Conservation (phyloP, 2,329 filamentous ascomycete genomes). For the Colletotrichum sp. region DNA sequence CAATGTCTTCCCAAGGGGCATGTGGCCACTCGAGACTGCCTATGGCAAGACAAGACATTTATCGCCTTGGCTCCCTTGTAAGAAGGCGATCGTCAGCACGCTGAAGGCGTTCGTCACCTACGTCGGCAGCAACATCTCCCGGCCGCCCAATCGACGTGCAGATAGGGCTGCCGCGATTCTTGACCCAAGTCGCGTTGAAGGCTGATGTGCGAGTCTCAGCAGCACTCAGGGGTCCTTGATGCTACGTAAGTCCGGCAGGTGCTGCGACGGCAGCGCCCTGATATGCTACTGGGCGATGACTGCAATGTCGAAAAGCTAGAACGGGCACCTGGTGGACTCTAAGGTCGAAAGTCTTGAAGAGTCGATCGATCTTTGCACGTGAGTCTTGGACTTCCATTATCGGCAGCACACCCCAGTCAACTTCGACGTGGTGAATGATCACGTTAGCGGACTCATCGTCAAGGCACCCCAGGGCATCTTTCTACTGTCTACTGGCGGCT, state of each 20-base stretch:
- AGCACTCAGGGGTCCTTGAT: not conserved
- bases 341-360: not conserved
- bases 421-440: not conserved
- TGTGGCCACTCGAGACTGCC: not conserved
- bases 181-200: not conserved
- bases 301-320: not conserved
- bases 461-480: not conserved
- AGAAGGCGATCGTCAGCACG: not conserved
- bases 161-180: not conserved
- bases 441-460: not conserved
- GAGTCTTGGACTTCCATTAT: not conserved
- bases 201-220: not conserved
- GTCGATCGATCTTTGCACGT: not conserved
- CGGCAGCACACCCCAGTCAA: not conserved
- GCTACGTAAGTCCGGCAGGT: not conserved
- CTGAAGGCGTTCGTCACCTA: not conserved
- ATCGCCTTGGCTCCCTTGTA: not conserved
- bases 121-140: not conserved
- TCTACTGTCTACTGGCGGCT: not conserved
- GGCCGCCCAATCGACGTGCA: not conserved
- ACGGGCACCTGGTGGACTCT: not conserved
- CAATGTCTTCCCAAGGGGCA: not conserved
- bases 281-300: not conserved
- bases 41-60: not conserved
- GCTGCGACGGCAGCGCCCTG: not conserved